Percentiles rank a stretch among this genome's conserved stretches.
Conservation (phyloP, 1,139 yeast genomes). For the Ogataea hybrid region DNA sequence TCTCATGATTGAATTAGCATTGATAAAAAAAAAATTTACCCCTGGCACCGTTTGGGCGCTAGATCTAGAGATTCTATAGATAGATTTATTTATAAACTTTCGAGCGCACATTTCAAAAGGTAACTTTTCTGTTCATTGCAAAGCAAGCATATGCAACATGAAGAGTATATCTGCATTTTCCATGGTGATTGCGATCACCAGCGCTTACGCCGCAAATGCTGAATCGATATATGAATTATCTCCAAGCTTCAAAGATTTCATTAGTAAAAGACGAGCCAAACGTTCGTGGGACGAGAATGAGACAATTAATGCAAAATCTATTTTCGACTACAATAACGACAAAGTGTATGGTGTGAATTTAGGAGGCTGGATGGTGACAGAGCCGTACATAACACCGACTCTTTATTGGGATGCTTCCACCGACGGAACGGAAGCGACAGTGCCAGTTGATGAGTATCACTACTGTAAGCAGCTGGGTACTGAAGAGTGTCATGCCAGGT, state of each 20-base stretch:
- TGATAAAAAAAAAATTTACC: background rate
- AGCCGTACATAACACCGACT: constrained; percentile 84
- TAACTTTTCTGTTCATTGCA: background rate
- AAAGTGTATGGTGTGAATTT: constrained; percentile 76
- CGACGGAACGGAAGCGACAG: constrained; percentile 39
- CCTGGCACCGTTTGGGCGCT: constrained; percentile 7
- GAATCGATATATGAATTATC: too few species aligned
- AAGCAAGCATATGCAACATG: background rate
- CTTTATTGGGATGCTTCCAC: constrained; percentile 43
- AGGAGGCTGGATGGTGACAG: constrained; percentile 92
- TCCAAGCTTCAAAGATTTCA: too few species aligned
- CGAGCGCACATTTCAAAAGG: background rate
- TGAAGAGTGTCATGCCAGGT: constrained; percentile 48
- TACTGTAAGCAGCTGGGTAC: constrained; percentile 63
- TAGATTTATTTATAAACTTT: background rate
- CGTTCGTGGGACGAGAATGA: constrained; percentile 3
- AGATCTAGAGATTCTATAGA: constrained; percentile 11
- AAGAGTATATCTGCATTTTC: background rate
- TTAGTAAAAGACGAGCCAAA: too few species aligned
- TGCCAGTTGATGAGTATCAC: constrained; percentile 87
- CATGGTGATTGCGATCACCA: too few species aligned
- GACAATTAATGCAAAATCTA: background rate
- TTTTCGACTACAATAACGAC: constrained; percentile 45
- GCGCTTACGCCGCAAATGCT: too few species aligned
- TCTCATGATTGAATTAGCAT: background rate